These are phyloP conservation scores for Colletotrichum sp. DNA, from an alignment of 2,329 filamentous ascomycete genomes.

Conservation along the genomic window DNA sequence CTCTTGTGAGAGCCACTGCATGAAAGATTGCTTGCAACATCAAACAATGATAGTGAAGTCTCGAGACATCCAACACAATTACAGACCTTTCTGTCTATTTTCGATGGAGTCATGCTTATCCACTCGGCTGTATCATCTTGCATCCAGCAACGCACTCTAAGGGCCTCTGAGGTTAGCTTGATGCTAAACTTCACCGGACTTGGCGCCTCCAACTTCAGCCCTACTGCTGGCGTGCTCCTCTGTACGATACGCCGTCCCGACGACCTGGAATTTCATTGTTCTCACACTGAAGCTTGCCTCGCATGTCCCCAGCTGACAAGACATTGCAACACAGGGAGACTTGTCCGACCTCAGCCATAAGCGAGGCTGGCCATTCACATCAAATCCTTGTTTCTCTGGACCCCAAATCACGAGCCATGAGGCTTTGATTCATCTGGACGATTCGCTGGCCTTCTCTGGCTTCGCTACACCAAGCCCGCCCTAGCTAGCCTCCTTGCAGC, in stretches of 20 bases:
- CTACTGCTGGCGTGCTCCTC: not conserved
- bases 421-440: not conserved
- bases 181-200: not conserved
- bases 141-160: not conserved
- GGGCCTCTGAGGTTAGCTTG: not conserved
- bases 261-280: not conserved
- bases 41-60: not conserved
- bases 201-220: slow-evolving; percentile 1
- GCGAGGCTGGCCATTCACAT: not conserved
- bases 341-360: not conserved
- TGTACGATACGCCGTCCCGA: not conserved
- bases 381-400: not conserved
- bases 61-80: not conserved
- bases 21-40: not conserved
- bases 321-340: not conserved
- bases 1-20: not conserved
- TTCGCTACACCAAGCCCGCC: not conserved
- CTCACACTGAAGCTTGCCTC: not conserved
- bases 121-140: not conserved
- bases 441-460: not conserved
- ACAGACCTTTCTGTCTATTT: not conserved
- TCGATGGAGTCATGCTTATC: not conserved
- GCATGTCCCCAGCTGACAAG: not conserved
- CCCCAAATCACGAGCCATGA: not conserved
- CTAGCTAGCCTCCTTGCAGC: slow-evolving; percentile 1